These are phyloP conservation scores for Skeletonema costatum DNA, from an alignment of 108 stramenopile genomes.

Conservation along the genomic window DNA sequence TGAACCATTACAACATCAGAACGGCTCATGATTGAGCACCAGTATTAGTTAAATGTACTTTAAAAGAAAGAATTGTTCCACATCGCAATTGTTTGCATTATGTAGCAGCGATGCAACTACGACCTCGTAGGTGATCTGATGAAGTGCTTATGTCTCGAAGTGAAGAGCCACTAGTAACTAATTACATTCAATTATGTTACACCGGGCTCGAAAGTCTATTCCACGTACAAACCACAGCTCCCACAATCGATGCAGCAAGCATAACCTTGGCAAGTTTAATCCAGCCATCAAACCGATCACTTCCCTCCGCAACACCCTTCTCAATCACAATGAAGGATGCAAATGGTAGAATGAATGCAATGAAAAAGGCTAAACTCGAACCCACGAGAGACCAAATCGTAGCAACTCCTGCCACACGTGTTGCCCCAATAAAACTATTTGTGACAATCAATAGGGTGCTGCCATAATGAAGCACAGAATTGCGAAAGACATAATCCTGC, in stretches of 20 bases:
- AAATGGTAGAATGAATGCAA: conserved; percentile 65
- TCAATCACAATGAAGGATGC: conserved; percentile 50
- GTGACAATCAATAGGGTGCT: conserved; percentile 49
- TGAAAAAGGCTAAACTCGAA: conserved; percentile 59
- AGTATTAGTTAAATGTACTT: too few relatives aligned
- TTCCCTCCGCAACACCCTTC: not conserved
- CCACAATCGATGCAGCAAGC: not conserved
- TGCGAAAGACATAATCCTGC: conserved; percentile 5
- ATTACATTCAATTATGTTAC: not conserved
- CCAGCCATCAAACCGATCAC: not conserved
- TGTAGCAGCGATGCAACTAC: too few relatives aligned
- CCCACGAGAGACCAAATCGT: conserved; percentile 67
- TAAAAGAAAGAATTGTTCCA: too few relatives aligned
- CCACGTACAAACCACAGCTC: not conserved
- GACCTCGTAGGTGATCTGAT: too few relatives aligned
- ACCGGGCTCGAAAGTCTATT: not conserved
- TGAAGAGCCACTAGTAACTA: too few relatives aligned
- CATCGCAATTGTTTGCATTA: too few relatives aligned
- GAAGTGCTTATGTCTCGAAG: too few relatives aligned
- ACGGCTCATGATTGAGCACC: too few relatives aligned
- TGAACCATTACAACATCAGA: too few relatives aligned
- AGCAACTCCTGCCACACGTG: conserved; percentile 59
- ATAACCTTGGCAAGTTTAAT: not conserved
- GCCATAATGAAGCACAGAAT: conserved; percentile 33
- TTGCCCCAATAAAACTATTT: conserved; percentile 47